phyloP scores from a whole-genome alignment of 1,284 basidiomycete species.

The Malassezia obtusa region DNA sequence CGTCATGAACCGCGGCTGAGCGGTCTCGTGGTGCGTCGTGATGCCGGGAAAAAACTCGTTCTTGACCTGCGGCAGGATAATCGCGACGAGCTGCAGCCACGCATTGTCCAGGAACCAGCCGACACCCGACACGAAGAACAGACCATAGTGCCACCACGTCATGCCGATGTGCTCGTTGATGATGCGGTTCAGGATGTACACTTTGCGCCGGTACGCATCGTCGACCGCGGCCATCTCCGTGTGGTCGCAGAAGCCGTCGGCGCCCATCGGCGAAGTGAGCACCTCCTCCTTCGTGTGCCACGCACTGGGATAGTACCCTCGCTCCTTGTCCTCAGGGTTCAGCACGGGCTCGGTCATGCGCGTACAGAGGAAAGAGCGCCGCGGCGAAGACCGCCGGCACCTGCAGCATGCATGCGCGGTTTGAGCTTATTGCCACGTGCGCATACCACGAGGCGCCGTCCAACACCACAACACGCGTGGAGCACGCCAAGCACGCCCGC shows the following conservation, averaged over 20 bases:
- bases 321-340: too few relatives aligned
- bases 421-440: too few relatives aligned
- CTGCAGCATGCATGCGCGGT: neutral
- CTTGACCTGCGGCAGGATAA: conserved; percentile 37
- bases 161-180: conserved; percentile 46
- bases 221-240: conserved; percentile 26
- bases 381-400: neutral
- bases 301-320: too few relatives aligned
- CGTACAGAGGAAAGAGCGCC: too few relatives aligned
- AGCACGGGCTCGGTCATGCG: too few relatives aligned
- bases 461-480: neutral
- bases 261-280: too few relatives aligned
- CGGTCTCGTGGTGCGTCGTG: conserved; percentile 9
- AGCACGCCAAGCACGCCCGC: neutral
- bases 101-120: conserved; percentile 42
- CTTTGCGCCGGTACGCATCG: conserved; percentile 39
- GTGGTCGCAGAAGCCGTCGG: too few relatives aligned
- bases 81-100: conserved; percentile 43
- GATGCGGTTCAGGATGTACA: conserved; percentile 44
- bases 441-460: neutral
- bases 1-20: conserved; percentile 31
- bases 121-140: conserved; percentile 32
- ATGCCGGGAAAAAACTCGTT: conserved; percentile 27
- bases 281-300: too few relatives aligned
- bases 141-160: conserved; percentile 36